These are phyloP conservation scores for Penicillium subrubescens DNA, from an alignment of 495 filamentous ascomycete genomes.

Conservation along the genomic window DNA sequence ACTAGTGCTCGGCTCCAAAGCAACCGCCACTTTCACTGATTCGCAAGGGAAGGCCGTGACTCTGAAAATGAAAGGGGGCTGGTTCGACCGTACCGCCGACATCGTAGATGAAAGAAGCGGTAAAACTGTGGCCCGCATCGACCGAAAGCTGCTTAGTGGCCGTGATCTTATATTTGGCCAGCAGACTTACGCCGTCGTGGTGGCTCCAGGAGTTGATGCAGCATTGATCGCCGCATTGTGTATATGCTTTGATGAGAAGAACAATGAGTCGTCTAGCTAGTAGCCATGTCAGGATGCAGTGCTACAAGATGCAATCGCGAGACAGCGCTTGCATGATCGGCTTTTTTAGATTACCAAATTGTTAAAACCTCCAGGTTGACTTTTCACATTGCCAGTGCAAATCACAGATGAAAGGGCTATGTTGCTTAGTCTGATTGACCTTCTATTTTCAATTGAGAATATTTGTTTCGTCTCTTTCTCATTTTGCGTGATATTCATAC, in stretches of 20 bases:
- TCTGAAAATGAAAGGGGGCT: slow-evolving; percentile 33
- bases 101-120: slow-evolving; percentile 41
- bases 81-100: slow-evolving; percentile 30
- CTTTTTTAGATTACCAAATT: too few species aligned
- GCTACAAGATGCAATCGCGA: not conserved
- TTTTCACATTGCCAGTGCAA: too few species aligned
- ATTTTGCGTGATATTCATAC: not conserved
- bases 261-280: slow-evolving; percentile 40
- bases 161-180: slow-evolving; percentile 56
- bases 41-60: slow-evolving; percentile 13
- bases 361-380: too few species aligned
- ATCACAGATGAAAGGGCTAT: not conserved
- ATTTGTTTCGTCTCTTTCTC: not conserved
- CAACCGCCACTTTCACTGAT: slow-evolving; percentile 33
- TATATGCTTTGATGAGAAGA: slow-evolving; percentile 64
- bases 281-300: not conserved
- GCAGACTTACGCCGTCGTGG: slow-evolving; percentile 60
- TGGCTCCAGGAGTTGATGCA: slow-evolving; percentile 63
- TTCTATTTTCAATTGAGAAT: not conserved
- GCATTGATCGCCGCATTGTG: slow-evolving; percentile 61
- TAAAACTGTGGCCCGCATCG: slow-evolving; percentile 53
- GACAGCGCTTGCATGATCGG: too few species aligned
- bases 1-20: slow-evolving; percentile 35
- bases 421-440: not conserved
- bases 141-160: slow-evolving; percentile 55